A percentile compares a stretch with the other conserved stretches of the same genome.
phyloP scores from a whole-genome alignment of 805 yeast genomes.

The Priceomyces haplophilus region DNA sequence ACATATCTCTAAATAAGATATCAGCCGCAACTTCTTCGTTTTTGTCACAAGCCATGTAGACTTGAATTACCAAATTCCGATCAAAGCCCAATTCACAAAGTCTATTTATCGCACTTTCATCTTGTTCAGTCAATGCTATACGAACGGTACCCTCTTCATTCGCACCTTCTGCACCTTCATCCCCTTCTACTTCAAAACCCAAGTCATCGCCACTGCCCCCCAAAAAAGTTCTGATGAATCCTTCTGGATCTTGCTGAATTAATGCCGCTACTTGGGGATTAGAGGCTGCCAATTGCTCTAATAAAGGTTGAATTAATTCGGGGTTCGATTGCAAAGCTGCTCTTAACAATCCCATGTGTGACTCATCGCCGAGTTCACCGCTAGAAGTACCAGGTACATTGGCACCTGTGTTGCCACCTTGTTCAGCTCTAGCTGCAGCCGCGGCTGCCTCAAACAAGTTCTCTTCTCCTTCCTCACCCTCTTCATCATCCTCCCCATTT shows the following conservation, averaged over 20 bases:
- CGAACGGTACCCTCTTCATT: slow-evolving; percentile 41
- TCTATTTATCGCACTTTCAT: slow-evolving; percentile 84
- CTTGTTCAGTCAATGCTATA: slow-evolving; percentile 71
- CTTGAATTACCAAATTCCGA: slow-evolving; percentile 81
- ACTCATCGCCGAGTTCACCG: slow-evolving; percentile 45
- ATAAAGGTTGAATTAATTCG: slow-evolving; percentile 76
- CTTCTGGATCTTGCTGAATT: slow-evolving; percentile 86
- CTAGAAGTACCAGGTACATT: slow-evolving; percentile 28
- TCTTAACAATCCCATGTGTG: slow-evolving; percentile 57
- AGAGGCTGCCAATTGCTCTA: slow-evolving; percentile 75
- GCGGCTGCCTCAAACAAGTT: slow-evolving; percentile 56
- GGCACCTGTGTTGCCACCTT: slow-evolving; percentile 27
- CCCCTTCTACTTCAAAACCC: slow-evolving; percentile 39
- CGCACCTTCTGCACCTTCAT: slow-evolving; percentile 35
- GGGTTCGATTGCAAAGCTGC: slow-evolving; percentile 82
- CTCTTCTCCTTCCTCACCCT: slow-evolving; percentile 31
- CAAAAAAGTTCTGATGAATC: slow-evolving; percentile 69
- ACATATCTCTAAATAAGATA: slow-evolving; percentile 61
- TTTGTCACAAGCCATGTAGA: slow-evolving; percentile 96
- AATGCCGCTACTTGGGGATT: slow-evolving; percentile 83
- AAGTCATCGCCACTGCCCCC: slow-evolving; percentile 58
- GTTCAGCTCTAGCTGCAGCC: slow-evolving; percentile 26
- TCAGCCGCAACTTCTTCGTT: slow-evolving; percentile 97
- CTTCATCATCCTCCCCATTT: slow-evolving; percentile 31
- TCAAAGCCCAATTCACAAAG: slow-evolving; percentile 93